Percentiles rank a stretch among this genome's conserved stretches.
Evolutionary conservation across 108 stramenopile species (phyloP).

Genomic region (Cyclotella choctawhatcheeana): DNA sequence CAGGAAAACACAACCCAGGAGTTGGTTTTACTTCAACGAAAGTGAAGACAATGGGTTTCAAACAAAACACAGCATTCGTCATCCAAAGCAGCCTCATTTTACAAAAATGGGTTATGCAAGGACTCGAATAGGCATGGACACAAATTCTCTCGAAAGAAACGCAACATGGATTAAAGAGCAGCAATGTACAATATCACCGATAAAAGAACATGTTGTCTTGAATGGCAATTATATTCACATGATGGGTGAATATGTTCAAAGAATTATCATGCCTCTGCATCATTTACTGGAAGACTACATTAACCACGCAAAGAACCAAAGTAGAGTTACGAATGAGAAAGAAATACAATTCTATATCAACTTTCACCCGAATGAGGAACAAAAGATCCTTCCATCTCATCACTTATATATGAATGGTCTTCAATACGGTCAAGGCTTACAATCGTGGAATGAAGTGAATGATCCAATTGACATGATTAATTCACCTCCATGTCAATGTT

Average conservation of each 20-base stretch:
- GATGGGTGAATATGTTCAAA: slow-evolving; percentile 47
- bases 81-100: slow-evolving; percentile 14
- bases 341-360: slow-evolving; percentile 14
- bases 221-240: slow-evolving; percentile 31
- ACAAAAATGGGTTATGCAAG: neutral
- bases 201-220: slow-evolving; percentile 35
- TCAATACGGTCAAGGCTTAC: slow-evolving; percentile 11
- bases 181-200: slow-evolving; percentile 25
- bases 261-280: neutral
- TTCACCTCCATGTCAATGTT: slow-evolving; percentile 11
- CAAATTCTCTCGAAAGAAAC: neutral
- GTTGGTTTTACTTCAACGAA: slow-evolving; percentile 6
- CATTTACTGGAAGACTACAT: slow-evolving; percentile 14
- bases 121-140: slow-evolving; percentile 1
- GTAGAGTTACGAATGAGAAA: neutral
- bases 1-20: neutral
- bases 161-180: neutral
- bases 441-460: slow-evolving; percentile 11
- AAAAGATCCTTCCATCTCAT: slow-evolving; percentile 10
- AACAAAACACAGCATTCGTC: neutral
- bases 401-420: slow-evolving; percentile 20
- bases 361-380: slow-evolving; percentile 4
- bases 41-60: slow-evolving; percentile 1
- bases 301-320: neutral
- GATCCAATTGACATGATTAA: neutral